phyloP scores from a whole-genome alignment of 257 asterid species.

The Eucommia ulmoides region DNA sequence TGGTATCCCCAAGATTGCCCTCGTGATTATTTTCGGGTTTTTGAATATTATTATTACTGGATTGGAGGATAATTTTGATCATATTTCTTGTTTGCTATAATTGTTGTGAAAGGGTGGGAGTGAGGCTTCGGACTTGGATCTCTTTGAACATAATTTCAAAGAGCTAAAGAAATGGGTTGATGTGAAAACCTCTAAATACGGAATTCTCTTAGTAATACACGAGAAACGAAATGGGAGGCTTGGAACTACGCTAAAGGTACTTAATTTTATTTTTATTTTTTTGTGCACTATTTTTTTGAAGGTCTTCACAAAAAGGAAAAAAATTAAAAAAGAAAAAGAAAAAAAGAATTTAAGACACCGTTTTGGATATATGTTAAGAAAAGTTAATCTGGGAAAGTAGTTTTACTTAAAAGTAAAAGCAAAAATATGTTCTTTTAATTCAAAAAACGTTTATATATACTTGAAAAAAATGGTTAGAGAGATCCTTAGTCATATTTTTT shows the following conservation, averaged over 20 bases:
- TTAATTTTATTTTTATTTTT: conserved; percentile 1
- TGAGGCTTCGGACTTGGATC: conserved; percentile 23
- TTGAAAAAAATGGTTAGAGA: no score
- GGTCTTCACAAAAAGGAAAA: no score
- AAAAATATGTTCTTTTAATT: no score
- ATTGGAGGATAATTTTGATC: not conserved
- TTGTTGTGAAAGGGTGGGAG: conserved; percentile 29
- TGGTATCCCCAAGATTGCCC: no score
- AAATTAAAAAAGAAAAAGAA: no score
- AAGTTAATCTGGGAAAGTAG: no score
- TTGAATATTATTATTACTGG: not conserved
- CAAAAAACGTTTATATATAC: no score
- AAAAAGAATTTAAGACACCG: no score
- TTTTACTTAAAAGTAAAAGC: no score
- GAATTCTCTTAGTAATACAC: conserved; percentile 48
- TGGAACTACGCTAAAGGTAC: conserved; percentile 88
- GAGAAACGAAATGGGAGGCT: conserved; percentile 71
- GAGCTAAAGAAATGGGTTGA: conserved; percentile 88
- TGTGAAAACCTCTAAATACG: conserved; percentile 57
- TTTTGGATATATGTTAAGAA: no score
- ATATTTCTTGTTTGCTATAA: conserved; percentile 5
- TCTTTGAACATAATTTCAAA: conserved; percentile 73
- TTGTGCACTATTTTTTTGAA: conserved; percentile 16
- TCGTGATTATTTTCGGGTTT: no score
- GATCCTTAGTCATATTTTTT: no score